Conservation (phyloP, 768 basidiomycete genomes). For the Suillus cothurnatus region DNA sequence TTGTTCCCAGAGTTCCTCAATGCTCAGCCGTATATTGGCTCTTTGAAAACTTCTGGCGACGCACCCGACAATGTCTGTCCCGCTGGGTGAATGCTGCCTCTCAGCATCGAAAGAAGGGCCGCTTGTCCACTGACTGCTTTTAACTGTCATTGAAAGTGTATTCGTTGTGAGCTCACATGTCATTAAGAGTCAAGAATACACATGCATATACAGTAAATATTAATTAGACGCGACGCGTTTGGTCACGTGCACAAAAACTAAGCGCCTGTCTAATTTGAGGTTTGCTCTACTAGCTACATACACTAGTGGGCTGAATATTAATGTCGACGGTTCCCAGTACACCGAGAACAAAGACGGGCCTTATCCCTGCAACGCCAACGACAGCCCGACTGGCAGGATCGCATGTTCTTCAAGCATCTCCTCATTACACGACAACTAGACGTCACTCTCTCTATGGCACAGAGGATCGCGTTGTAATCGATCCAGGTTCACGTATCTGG, state of each 20-base stretch:
- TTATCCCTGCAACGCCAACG: slow-evolving; percentile 52
- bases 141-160: neutral
- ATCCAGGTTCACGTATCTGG: slow-evolving; percentile 93
- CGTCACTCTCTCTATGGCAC: slow-evolving; percentile 95
- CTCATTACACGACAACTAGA: slow-evolving; percentile 82
- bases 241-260: neutral
- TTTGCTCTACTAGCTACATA: neutral
- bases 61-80: neutral
- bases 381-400: slow-evolving; percentile 50
- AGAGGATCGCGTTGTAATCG: slow-evolving; percentile 93
- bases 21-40: neutral
- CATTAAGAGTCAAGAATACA: too few relatives aligned
- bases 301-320: neutral
- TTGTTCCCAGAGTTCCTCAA: neutral
- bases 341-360: slow-evolving; percentile 26
- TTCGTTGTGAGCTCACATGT: neutral
- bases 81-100: neutral
- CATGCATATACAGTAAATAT: too few relatives aligned
- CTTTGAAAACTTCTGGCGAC: neutral
- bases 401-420: slow-evolving; percentile 66
- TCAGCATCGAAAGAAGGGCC: neutral
- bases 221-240: neutral
- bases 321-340: slow-evolving; percentile 41
- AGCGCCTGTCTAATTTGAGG: neutral
- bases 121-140: neutral